Evolutionary conservation across 352 stramenopile genomes (phyloP), one percentile per base, ranked within the genome.

Genomic region (Globisporangium takayamanum): DNA sequence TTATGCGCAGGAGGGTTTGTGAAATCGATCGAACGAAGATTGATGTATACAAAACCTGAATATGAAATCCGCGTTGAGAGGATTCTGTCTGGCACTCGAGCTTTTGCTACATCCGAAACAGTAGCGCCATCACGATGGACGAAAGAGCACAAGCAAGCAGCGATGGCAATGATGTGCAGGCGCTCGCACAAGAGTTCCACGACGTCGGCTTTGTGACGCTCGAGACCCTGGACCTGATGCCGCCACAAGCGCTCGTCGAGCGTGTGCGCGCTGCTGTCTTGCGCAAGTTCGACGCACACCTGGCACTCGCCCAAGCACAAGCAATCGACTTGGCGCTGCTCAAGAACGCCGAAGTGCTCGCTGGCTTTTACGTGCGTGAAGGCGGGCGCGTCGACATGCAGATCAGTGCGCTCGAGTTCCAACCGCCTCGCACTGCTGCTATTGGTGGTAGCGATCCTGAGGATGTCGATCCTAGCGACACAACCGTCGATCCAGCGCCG

Each of bases 381-480:
- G 81, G 81, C 25, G 81, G 81, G 37, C 76, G 81, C 46, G 72
- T 89, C 41, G 81, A 91, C 66, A 87, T 89, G 75, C 75, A 88
- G 28, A 66, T 91, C 45, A 64, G 55, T 41, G 68, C 55, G 22
- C n/a, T 36, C 36, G 20, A 10, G 42, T 60, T 60, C 22, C 61
- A 67, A 18, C 5, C 39, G 12, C 4, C 63, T 66, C 48, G 62
- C 54, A 18, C 30, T 45, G 33, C 22, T 42, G 6, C 28, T 25
- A 42, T 10, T 49, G n/a, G 20, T 55, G 45, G 2, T n/a, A 57
- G 18, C 39, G 0, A 2, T 30, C 14, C 15, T 20, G 20, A 22
- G 15, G 15, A 37, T 25, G 55, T 14, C 0, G 20, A 45, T 2
- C 5, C 28, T 2, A n/a, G 16, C 15, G 39, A 57, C 30, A 36